Percentiles rank a stretch among this genome's conserved stretches.
Evolutionary conservation across 148 eudicot species (phyloP).

Genomic region (Nyssa sinensis): DNA sequence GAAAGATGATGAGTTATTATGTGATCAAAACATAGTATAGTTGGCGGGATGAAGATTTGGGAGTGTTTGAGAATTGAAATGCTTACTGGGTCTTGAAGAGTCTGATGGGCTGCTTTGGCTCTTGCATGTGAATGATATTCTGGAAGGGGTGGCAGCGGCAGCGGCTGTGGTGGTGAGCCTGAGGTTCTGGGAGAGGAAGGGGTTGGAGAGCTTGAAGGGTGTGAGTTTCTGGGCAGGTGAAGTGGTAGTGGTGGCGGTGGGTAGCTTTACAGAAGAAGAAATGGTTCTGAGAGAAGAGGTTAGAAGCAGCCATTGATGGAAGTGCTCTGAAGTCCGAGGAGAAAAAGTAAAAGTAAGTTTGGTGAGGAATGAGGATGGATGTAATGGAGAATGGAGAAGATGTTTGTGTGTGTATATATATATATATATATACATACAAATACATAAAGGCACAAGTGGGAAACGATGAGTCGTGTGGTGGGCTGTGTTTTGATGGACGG

Average conservation of each 20-base stretch:
- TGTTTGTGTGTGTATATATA: no score
- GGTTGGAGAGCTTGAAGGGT: conserved; percentile 19
- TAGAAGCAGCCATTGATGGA: conserved; percentile 24
- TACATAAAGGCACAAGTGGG: not conserved
- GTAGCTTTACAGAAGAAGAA: conserved; percentile 32
- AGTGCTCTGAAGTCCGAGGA: not conserved
- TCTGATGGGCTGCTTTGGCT: conserved; percentile 37
- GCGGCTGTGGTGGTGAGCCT: conserved; percentile 9
- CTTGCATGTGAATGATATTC: conserved; percentile 42
- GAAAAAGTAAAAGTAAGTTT: not conserved
- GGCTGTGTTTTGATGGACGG: not conserved
- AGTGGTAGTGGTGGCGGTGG: conserved; percentile 13
- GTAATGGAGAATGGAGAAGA: not conserved
- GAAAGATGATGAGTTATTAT: not conserved
- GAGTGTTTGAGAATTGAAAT: not conserved
- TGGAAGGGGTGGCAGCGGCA: conserved; percentile 3
- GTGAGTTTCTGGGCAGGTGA: conserved; percentile 18
- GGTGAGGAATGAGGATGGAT: not conserved
- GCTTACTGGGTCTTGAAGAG: conserved; percentile 35
- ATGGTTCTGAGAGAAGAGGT: conserved; percentile 27
- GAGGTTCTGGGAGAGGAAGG: conserved; percentile 20
- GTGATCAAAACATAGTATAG: not conserved
- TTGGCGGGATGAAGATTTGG: not conserved
- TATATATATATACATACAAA: not conserved
- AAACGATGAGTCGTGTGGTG: not conserved